These are phyloP conservation scores for Rhizomucor miehei DNA, from an alignment of 371 early-diverging fungal species.

Conservation along the genomic window DNA sequence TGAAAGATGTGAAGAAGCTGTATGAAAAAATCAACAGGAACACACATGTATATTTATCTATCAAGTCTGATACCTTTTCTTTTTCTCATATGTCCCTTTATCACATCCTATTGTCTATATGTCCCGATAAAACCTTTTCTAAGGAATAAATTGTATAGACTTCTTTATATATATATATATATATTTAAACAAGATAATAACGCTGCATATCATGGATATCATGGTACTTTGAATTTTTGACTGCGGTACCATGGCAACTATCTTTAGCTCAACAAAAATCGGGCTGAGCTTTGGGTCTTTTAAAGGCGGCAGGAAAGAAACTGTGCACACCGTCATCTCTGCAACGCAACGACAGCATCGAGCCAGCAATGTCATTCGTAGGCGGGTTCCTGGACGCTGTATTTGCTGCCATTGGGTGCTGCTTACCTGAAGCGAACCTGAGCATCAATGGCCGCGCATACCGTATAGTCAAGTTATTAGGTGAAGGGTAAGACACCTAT, in stretches of 20 bases:
- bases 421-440: conserved; percentile 56
- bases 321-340: too few species aligned
- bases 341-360: neutral
- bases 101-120: neutral
- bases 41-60: neutral
- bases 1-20: neutral
- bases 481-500: conserved; percentile 60
- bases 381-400: conserved; percentile 38
- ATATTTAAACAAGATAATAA: too few species aligned
- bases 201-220: too few species aligned
- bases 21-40: neutral
- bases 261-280: too few species aligned
- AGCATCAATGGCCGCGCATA: conserved; percentile 56
- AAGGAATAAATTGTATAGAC: too few species aligned
- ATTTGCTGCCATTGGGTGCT: conserved; percentile 40
- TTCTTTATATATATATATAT: too few species aligned
- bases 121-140: neutral
- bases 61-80: neutral
- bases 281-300: too few species aligned
- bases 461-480: conserved; percentile 62
- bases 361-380: conserved; percentile 25
- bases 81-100: neutral
- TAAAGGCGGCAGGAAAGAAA: too few species aligned
- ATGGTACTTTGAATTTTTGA: too few species aligned
- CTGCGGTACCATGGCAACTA: too few species aligned